Evolutionary conservation across 192 early-diverging fungal species (phyloP).

Genomic region (Haplosporangium gracile): DNA sequence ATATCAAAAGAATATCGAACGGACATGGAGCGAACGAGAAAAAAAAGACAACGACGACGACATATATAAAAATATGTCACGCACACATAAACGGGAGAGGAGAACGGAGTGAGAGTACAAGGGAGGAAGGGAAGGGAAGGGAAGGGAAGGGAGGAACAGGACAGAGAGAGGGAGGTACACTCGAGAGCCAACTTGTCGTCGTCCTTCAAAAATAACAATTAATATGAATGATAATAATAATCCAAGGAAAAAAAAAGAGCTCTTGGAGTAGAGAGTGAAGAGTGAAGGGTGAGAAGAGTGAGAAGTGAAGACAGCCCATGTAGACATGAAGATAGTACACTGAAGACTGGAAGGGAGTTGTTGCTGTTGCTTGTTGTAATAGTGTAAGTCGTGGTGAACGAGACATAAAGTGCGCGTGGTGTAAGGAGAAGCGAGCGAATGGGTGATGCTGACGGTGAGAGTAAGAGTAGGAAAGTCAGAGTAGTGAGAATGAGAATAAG

Average conservation of each 20-base stretch:
- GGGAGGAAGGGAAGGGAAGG: background rate
- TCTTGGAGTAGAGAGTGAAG: too few species aligned
- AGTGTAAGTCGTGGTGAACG: background rate
- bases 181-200: background rate
- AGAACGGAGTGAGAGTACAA: background rate
- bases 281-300: too few species aligned
- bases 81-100: background rate
- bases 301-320: too few species aligned
- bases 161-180: background rate
- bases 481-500: background rate
- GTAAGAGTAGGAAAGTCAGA: background rate
- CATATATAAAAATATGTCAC: background rate
- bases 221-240: background rate
- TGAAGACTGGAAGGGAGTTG: too few species aligned
- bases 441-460: background rate
- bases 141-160: background rate
- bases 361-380: too few species aligned
- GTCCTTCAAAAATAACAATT: constrained; percentile 2
- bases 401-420: background rate
- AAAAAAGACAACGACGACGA: background rate
- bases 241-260: background rate
- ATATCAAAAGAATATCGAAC: background rate
- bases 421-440: background rate
- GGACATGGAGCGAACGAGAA: constrained; percentile 1
- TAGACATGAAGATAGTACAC: too few species aligned